Conservation (phyloP, 345 rosid species). For the Euphorbia lathyris region DNA sequence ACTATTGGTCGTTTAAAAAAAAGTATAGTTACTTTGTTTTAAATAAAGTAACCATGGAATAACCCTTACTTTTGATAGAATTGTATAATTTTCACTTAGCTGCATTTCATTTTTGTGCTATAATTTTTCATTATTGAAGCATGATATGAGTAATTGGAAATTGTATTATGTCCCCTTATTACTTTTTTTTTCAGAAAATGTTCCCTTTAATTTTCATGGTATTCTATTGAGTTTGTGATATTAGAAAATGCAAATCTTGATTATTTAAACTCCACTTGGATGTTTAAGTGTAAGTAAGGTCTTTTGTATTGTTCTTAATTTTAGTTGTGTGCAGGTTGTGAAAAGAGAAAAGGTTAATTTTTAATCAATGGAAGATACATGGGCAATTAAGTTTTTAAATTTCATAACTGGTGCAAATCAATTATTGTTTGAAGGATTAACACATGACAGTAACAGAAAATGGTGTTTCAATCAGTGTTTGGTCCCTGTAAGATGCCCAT, state of each 20-base stretch:
- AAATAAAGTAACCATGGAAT: too few species aligned
- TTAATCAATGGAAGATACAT: slow-evolving; percentile 58
- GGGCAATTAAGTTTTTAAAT: slow-evolving; percentile 69
- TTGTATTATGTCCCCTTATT: background rate
- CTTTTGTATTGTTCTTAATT: slow-evolving; percentile 2
- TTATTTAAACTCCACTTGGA: background rate
- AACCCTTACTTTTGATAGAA: too few species aligned
- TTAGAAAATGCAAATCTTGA: background rate
- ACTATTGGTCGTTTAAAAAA: too few species aligned
- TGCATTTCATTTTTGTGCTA: background rate
- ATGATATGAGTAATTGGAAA: background rate
- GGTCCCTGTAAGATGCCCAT: slow-evolving; percentile 99
- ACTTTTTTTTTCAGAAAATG: too few species aligned
- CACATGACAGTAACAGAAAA: too few species aligned
- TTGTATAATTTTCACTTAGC: background rate
- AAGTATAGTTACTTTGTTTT: too few species aligned
- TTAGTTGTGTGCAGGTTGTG: slow-evolving; percentile 42
- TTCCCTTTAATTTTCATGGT: too few species aligned
- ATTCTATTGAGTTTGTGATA: background rate
- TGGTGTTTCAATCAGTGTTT: too few species aligned
- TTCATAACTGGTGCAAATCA: slow-evolving; percentile 63
- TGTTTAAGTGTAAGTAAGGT: background rate
- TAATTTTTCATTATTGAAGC: background rate
- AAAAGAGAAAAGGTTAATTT: slow-evolving; percentile 43
- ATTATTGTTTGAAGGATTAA: slow-evolving; percentile 60